phyloP scores from a whole-genome alignment of 2,329 filamentous ascomycete species.

The Hypoxylon sp. region DNA sequence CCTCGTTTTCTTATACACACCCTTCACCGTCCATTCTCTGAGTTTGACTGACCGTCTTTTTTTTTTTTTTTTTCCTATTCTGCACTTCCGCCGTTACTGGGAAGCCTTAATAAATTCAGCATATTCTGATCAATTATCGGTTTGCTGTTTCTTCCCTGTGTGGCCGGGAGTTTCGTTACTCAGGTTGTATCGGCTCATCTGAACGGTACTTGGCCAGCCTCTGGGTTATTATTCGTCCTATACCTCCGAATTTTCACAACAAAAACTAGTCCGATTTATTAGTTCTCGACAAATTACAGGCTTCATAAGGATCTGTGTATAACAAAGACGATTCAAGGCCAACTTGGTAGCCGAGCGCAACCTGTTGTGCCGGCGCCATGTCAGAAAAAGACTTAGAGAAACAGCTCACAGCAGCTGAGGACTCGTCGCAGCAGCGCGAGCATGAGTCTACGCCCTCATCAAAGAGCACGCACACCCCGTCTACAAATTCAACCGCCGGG shows the following conservation, averaged over 20 bases:
- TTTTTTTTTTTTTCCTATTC: constrained; percentile 3
- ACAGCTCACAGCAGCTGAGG: constrained; percentile 8
- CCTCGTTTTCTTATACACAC: constrained; percentile 17
- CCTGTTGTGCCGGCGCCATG: constrained; percentile 21
- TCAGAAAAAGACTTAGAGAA: constrained; percentile 34
- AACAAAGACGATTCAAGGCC: not conserved
- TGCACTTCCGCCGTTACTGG: not conserved
- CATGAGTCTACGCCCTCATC: constrained; percentile 26
- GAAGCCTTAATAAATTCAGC: constrained; percentile 19
- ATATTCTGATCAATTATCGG: constrained; percentile 7
- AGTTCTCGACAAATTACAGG: constrained; percentile 4
- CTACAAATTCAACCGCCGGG: constrained; percentile 46
- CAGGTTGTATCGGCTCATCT: constrained; percentile 18
- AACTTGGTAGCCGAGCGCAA: constrained; percentile 2
- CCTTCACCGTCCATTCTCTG: constrained; percentile 22
- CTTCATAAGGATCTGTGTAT: constrained; percentile 8
- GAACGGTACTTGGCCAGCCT: constrained; percentile 6
- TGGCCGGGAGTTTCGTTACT: constrained; percentile 7
- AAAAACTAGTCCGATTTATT: not conserved
- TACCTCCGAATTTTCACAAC: not conserved
- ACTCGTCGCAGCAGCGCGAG: constrained; percentile 12
- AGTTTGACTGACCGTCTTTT: not conserved
- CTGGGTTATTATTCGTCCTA: constrained; percentile 5
- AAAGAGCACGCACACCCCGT: constrained; percentile 44
- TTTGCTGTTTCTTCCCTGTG: constrained; percentile 15